Conservation (phyloP, 2,329 filamentous ascomycete genomes). For the Cladosporium colombiae region DNA sequence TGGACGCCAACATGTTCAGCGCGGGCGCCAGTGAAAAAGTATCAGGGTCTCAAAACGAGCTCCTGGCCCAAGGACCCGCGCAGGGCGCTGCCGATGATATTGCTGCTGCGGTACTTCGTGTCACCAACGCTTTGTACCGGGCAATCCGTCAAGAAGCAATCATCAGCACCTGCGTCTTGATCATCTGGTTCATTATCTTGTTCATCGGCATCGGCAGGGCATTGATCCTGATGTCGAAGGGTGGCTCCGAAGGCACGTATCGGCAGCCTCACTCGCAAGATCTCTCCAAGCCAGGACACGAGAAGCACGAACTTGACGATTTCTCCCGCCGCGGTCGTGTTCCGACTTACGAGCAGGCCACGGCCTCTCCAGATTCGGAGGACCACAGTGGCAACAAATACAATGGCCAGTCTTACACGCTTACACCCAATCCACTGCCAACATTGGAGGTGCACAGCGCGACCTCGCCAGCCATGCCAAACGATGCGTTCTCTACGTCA, state of each 20-base stretch:
- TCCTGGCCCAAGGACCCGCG: conserved; percentile 72
- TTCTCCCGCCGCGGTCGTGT: conserved; percentile 31
- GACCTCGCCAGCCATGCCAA: conserved; percentile 34
- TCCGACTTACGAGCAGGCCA: conserved; percentile 43
- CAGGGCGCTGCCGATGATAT: conserved; percentile 78
- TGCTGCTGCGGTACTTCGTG: conserved; percentile 69
- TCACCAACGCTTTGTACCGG: conserved; percentile 66
- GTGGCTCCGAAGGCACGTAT: conserved; percentile 39
- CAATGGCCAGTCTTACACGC: conserved; percentile 48
- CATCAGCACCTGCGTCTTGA: conserved; percentile 72
- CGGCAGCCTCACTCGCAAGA: conserved; percentile 19
- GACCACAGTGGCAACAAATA: conserved; percentile 46
- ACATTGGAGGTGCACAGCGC: conserved; percentile 40
- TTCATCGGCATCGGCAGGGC: conserved; percentile 72
- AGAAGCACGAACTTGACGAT: conserved; percentile 28
- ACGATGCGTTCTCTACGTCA: conserved; percentile 29
- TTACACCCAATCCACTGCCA: conserved; percentile 46
- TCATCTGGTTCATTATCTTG: conserved; percentile 76
- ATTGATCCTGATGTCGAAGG: conserved; percentile 59
- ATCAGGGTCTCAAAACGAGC: conserved; percentile 60
- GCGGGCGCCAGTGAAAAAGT: conserved; percentile 66
- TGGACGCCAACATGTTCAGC: conserved; percentile 81
- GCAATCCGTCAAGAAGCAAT: conserved; percentile 75
- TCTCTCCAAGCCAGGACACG: conserved; percentile 20
- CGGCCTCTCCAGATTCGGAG: conserved; percentile 33